Evolutionary conservation across 2,329 filamentous ascomycete genomes (phyloP), one percentile per base, ranked within the genome.

Genomic region (Fusarium caatingaense): DNA sequence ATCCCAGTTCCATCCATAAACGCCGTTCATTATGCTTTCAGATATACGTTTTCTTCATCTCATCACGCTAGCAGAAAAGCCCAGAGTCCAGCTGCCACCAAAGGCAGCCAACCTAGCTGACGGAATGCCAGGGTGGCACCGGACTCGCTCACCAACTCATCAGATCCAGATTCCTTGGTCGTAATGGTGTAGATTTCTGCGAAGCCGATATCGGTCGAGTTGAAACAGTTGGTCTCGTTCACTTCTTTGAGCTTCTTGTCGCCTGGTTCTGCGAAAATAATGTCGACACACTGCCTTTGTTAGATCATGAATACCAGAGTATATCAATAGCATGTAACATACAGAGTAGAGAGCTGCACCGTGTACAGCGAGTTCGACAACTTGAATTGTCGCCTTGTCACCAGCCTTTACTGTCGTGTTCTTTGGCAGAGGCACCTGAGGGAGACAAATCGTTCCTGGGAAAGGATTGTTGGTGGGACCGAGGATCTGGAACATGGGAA

Each of bases 311-410:
- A 30, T 5, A 42, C 8, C 4, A 21, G 9, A 5, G 2, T 13
- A 13, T 8, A 8, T 12, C 18, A 6, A 18, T 8, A 7, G n/a
- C 6, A 44, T 15, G 23, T 2, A 6, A 62, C 91, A 72, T 84
- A 94, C 92, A 66, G 92, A 94, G 77, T 91, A 97, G 41, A 98
- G 80, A 8, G 92, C 86, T 3, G 93, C 94, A 5, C 94, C 94
- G 76, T 97, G 94, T 64, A 93, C 83, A 16, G 94, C 94, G 10
- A 89, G 81, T 83, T 97, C 93, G 27, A 98, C 90, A 5, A 97
- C 81, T 78, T 98, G 94, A 61, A 98, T 96, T 0, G 94, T 97
- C 25, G 93, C 94, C 77, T 92, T 90, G 81, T 97, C 92, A n/a
- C 96, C 96, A 0, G 90, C 83, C 50, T 92, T 89, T 48, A 93